These are phyloP conservation scores for Neoboletus subvelutipes DNA, from an alignment of 768 basidiomycete species.

Conservation along the genomic window DNA sequence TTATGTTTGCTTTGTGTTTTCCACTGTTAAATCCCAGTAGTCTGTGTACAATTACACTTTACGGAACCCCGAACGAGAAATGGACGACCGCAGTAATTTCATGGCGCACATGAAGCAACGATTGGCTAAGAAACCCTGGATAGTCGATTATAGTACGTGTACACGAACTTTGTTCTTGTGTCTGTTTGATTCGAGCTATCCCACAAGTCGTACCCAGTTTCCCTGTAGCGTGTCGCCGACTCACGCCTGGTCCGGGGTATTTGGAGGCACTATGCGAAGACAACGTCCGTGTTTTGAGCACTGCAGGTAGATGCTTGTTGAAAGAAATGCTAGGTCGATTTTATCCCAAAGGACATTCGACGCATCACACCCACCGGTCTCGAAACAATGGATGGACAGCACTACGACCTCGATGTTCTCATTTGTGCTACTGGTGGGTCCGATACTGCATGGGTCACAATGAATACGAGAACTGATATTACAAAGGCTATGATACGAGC, in stretches of 20 bases:
- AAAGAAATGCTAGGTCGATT: conserved; percentile 36
- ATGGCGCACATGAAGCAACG: conserved; percentile 47
- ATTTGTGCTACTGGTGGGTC: conserved; percentile 56
- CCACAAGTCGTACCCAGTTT: conserved; percentile 53
- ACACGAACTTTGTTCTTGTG: neutral
- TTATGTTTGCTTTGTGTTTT: neutral
- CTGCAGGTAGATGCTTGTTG: neutral
- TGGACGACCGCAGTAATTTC: conserved; percentile 35
- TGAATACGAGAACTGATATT: neutral
- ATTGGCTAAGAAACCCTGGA: conserved; percentile 57
- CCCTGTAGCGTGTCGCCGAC: conserved; percentile 56
- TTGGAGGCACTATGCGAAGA: conserved; percentile 62
- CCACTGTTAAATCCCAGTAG: neutral
- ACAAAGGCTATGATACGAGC: conserved; percentile 44
- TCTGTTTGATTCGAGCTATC: neutral
- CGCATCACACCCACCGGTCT: conserved; percentile 54
- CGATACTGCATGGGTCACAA: neutral
- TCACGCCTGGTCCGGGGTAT: conserved; percentile 69
- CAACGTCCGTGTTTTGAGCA: conserved; percentile 37
- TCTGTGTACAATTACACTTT: conserved; percentile 43
- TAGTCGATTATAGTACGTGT: conserved; percentile 44
- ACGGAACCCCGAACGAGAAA: conserved; percentile 36
- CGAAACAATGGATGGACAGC: conserved; percentile 52
- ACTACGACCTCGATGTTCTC: conserved; percentile 56
- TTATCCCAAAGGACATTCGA: conserved; percentile 48